Evolutionary conservation across 2,329 filamentous ascomycete genomes (phyloP), one percentile per base, ranked within the genome.

Genomic region (Alternaria sp.): DNA sequence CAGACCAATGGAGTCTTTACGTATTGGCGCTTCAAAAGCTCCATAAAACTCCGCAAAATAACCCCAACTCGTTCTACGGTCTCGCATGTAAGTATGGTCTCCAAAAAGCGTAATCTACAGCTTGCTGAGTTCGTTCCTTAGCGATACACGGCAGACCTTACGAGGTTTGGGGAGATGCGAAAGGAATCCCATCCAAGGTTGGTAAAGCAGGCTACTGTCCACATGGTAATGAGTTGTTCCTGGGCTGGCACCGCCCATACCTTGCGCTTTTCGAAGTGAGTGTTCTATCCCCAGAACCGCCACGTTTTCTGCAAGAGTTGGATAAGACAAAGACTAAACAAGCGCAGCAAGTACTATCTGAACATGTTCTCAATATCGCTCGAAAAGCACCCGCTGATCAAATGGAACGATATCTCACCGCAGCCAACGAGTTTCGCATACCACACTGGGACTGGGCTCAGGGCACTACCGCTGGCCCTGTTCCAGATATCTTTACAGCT

Each of bases 201-300:
- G 68, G 66, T 1, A 64, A 43, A 8, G 51, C 62, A 1, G 91
- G 92, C 25, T 96, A 94, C 73, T 97, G 93, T 74, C 87, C 87
- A 5, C 93, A 97, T 76, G 86, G 84, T 27, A 93, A 92, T 3
- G 87, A 90, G 34, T 80, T 96, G 14, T 95, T 97, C 74, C 85
- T 91, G n/a, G 86, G 88, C 30, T 97, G 93, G 93, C 93, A 97
- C 81, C 86, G 93, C 22, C 91, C 92, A 0, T 96, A 95, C 76
- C 81, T 96, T 40, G 82, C 86, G 2, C 79, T 90, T 2, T 88
- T 83, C 63, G 84, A 91, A 79, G 85, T 86, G 67, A 50, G 72
- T 50, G 20, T 8, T 4, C 12, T 16, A 5, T 43, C 11, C 0
- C 30, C 25, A 4, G 7, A 11, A 0, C 14, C 9, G 28, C 1